Conservation (phyloP, 345 rosid species). For the Bretschneidera sinensis region DNA sequence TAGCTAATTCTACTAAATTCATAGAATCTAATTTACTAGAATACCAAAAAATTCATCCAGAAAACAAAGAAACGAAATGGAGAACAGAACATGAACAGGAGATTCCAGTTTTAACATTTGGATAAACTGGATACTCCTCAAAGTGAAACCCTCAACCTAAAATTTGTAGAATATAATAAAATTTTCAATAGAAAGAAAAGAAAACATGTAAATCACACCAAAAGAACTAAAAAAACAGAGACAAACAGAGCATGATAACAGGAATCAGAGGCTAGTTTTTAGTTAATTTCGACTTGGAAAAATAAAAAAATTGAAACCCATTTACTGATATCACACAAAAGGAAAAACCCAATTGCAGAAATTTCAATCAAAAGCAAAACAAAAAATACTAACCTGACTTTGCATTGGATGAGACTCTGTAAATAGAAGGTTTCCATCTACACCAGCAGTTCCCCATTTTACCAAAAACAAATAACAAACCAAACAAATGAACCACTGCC, state of each 20-base stretch:
- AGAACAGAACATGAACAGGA: not conserved
- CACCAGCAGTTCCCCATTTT: conserved; percentile 87
- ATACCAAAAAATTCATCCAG: not conserved
- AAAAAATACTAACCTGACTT: conserved; percentile 64
- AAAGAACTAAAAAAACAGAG: not conserved
- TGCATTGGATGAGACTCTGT: conserved; percentile 79
- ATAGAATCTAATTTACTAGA: too few species aligned
- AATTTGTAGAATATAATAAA: not conserved
- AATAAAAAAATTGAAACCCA: conserved; percentile 1
- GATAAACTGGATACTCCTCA: not conserved
- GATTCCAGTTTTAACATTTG: not conserved
- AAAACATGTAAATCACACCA: not conserved
- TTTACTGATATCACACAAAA: not conserved
- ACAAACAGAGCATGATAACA: not conserved
- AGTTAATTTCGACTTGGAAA: not conserved
- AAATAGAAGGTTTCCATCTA: conserved; percentile 62
- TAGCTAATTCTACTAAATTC: too few species aligned
- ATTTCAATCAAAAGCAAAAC: not conserved
- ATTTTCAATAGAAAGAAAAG: not conserved
- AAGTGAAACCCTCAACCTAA: not conserved
- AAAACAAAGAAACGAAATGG: not conserved
- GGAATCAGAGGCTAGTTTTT: too few species aligned
- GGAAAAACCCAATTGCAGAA: not conserved
- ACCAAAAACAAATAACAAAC: conserved; percentile 17
- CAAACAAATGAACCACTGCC: conserved; percentile 14